Evolutionary conservation across 306 rosid species (phyloP).

Genomic region (Trifolium pratense): DNA sequence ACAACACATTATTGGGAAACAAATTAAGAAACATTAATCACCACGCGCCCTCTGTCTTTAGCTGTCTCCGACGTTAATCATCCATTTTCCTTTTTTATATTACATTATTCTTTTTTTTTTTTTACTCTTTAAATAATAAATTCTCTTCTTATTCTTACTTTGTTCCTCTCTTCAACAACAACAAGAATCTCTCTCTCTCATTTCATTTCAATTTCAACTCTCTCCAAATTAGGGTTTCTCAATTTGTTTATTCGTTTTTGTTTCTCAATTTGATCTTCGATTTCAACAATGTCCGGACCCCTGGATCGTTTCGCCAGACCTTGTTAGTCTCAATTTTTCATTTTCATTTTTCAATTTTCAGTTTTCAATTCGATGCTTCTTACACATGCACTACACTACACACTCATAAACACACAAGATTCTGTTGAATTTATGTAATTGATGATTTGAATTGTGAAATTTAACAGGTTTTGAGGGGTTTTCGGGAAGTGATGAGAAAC

Average conservation of each 20-base stretch:
- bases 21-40: too few relatives aligned
- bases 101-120: not conserved
- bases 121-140: not conserved
- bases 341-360: not conserved
- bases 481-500: constrained; percentile 89
- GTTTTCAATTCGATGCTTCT: not conserved
- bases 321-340: constrained; percentile 51
- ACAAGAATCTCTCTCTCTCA: not conserved
- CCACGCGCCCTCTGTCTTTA: constrained; percentile 38
- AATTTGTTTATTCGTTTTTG: constrained; percentile 36
- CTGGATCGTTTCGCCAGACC: constrained; percentile 84
- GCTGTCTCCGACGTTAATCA: constrained; percentile 51
- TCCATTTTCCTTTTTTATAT: not conserved
- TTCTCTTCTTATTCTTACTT: not conserved
- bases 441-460: not conserved
- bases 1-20: not conserved
- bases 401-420: too few relatives aligned
- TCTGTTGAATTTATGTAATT: not conserved
- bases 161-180: not conserved
- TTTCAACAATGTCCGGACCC: constrained; percentile 70
- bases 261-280: not conserved
- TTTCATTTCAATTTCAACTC: not conserved
- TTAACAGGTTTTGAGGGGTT: constrained; percentile 89
- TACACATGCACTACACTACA: too few relatives aligned
- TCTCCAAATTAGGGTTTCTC: constrained; percentile 37